Base-by-base conservation (phyloP, 1,139 yeast species). In the Hemisphaericaspora subhashii region DNA sequence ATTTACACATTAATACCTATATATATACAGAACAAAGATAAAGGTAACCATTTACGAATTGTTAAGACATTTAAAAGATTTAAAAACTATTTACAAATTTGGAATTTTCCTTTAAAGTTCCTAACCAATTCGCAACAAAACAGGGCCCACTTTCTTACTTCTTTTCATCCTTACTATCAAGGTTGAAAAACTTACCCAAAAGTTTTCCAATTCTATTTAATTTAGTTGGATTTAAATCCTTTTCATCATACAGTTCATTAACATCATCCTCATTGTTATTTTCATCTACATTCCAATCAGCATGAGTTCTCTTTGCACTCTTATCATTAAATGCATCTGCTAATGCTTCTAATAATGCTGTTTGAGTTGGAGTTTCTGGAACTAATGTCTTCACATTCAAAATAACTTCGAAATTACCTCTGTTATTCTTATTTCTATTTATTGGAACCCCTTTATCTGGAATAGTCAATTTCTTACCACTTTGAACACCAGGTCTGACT, bases 381-480 rank as follows among this genome's bases (percentile, higher is more conserved):
- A 81, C 76, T 48, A 81, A 70, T 2, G 90, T 80, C 57, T 80
- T 78, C 20, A 94, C 86, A 39, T 79, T 78, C 50, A 89, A 76
- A 9, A 79, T 72, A 23, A 92, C 89, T 52, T 80, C 83, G 75
- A 90, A 73, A 53, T 86, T 89, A 41, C 96, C 97, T 55, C 96
- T 79, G 43, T 78, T 75, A 29, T 66, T 62, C 35, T 77, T 54
- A 42, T 74, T 75, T 38, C 78, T 66, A 46, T 76, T 75, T 37
- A 73, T 69, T 34, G 98, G 98, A 47, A 89, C 86, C 41, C 99
- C 99, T 62, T 82, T 83, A 37, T 84, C 90, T 8, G 96, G 88
- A 42, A 92, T 79, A 11, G 86, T 83, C 42, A 90, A 77, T 20
- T 73, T 73, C 40, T 82, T 77, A 20, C 95, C 95, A 28, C 77